Percentiles rank a stretch among this genome's conserved stretches.
Evolutionary conservation across 1,284 basidiomycete genomes (phyloP).

Genomic region (Cutaneotrichosporon sp.): DNA sequence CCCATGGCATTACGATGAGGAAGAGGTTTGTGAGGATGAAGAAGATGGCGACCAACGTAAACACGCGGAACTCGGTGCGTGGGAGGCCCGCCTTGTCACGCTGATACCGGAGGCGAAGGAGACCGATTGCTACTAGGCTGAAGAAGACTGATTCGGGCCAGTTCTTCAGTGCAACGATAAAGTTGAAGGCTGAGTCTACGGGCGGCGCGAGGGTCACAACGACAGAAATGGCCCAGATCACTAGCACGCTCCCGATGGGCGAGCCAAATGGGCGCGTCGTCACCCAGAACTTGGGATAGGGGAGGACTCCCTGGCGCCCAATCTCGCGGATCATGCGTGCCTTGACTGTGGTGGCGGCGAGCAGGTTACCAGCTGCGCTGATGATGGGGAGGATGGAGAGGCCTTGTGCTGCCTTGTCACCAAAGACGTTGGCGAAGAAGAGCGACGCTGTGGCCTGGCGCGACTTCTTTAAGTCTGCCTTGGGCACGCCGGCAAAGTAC

Average conservation of each 20-base stretch:
- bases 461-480: too few species aligned
- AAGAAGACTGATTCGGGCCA: slow-evolving; percentile 56
- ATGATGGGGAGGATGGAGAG: too few species aligned
- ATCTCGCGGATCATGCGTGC: slow-evolving; percentile 53
- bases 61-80: slow-evolving; percentile 50
- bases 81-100: slow-evolving; percentile 50
- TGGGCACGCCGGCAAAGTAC: too few species aligned
- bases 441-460: too few species aligned
- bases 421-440: too few species aligned
- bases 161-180: slow-evolving; percentile 53
- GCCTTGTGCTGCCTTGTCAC: too few species aligned
- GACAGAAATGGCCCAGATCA: slow-evolving; percentile 58
- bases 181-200: slow-evolving; percentile 60
- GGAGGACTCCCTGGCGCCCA: slow-evolving; percentile 49
- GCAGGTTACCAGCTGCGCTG: too few species aligned
- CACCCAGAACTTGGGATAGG: slow-evolving; percentile 43
- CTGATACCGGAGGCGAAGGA: slow-evolving; percentile 55
- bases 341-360: too few species aligned
- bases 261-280: slow-evolving; percentile 44
- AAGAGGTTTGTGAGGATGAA: slow-evolving; percentile 54
- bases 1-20: slow-evolving; percentile 58
- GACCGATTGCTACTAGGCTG: slow-evolving; percentile 52
- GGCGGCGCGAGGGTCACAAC: slow-evolving; percentile 61
- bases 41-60: too few species aligned
- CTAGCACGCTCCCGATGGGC: slow-evolving; percentile 54